Evolutionary conservation across 768 basidiomycete species (phyloP), one percentile per base, ranked within the genome.

Genomic region (Boletus coccyginus): DNA sequence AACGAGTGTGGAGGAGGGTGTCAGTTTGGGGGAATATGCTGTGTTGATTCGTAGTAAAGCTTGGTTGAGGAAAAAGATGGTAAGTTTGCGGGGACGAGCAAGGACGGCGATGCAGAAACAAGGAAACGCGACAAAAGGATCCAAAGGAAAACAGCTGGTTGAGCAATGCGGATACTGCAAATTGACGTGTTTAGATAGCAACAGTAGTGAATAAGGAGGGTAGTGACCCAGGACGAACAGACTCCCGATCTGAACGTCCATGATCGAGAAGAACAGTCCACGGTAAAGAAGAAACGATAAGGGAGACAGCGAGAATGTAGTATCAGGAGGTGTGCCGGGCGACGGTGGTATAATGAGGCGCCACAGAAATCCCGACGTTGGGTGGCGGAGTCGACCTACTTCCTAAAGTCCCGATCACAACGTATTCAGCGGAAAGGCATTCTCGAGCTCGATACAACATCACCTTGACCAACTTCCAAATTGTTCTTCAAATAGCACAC

Each of bases 1-100:
- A 71, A 71, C 44, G 70, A 71, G 64, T 54, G 70, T 66, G 50
- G 47, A 59, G 64, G 59, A 55, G 63, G 68, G 61, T 56, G 68
- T 65, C 60, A 50, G 46, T 60, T 72, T 60, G 51, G 12, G 60
- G 52, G 42, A 62, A 65, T 61, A 57, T 61, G 65, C 58, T 60
- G 67, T 32, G 52, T 60, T 59, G 67, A 48, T 61, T 51, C 50
- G 57, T 54, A 41, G 56, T 35, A 58, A 60, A 58, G 50, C 53
- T 47, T 52, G 50, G 57, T 49, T 52, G 50, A 53, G 50, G 41
- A 52, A 45, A 57, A 46, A 46, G 52, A 60, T 27, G 56, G 27
- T 3, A 56, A 59, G 57, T 59, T 57, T 62, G 66, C 56, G 39
- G 50, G 51, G 59, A 65, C 33, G 49, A 65, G 50, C 62, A 53